Evolutionary conservation across 371 early-diverging fungal species (phyloP).

Genomic region (Actinomortierella wolfii): DNA sequence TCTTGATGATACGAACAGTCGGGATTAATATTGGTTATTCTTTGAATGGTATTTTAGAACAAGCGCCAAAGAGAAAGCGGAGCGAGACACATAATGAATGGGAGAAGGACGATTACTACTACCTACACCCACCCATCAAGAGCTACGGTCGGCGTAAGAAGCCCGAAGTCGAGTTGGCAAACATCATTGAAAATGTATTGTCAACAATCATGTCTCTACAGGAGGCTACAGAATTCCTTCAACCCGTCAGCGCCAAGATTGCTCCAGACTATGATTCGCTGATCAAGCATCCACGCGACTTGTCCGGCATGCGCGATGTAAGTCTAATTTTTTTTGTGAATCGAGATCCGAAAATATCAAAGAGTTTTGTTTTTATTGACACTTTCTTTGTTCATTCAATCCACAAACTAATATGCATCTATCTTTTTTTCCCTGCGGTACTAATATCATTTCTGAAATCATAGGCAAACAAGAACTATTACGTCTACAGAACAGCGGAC

Average conservation of each 20-base stretch:
- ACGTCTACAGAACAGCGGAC: constrained; percentile 36
- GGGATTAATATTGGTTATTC: not conserved
- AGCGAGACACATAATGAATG: constrained; percentile 26
- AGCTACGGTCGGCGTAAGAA: constrained; percentile 43
- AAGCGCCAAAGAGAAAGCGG: constrained; percentile 36
- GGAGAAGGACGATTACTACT: constrained; percentile 26
- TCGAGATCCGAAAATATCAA: too few species aligned
- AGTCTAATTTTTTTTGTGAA: constrained; percentile 11
- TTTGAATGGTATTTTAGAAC: not conserved
- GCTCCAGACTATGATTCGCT: constrained; percentile 45
- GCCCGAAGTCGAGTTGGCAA: constrained; percentile 39
- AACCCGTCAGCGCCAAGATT: constrained; percentile 42
- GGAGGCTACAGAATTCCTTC: constrained; percentile 37
- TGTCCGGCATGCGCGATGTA: constrained; percentile 43
- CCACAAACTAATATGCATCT: too few species aligned
- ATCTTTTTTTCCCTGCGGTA: too few species aligned
- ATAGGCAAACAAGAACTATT: constrained; percentile 36
- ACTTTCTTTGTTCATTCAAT: too few species aligned
- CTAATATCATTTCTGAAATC: too few species aligned
- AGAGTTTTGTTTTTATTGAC: too few species aligned
- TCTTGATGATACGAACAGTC: not conserved
- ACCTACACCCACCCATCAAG: constrained; percentile 23
- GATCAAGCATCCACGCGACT: constrained; percentile 44
- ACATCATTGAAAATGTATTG: constrained; percentile 38
- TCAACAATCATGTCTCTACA: constrained; percentile 35